Conservation (phyloP, 345 rosid genomes). For the Salix viminalis region DNA sequence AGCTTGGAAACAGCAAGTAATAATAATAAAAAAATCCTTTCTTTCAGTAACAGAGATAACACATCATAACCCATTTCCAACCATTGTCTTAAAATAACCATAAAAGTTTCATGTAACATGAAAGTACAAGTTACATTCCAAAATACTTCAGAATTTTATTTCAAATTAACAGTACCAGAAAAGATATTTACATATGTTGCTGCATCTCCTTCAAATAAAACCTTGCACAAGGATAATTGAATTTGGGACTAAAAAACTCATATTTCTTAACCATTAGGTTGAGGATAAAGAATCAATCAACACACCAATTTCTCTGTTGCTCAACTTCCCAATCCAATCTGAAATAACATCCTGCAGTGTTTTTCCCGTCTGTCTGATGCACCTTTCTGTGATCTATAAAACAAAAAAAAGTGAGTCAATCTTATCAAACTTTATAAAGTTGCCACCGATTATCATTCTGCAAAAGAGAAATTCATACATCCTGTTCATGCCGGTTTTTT, state of each 20-base stretch:
- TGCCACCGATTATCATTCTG: not conserved
- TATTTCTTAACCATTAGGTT: conserved; percentile 3
- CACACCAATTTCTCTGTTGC: conserved; percentile 72
- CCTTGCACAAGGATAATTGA: not conserved
- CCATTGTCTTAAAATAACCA: not conserved
- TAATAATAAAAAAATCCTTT: not conserved
- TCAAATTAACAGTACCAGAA: not conserved
- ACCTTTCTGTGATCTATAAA: conserved; percentile 68
- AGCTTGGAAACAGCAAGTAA: not conserved
- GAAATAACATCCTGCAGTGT: conserved; percentile 60
- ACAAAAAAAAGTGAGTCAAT: not conserved
- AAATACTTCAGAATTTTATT: not conserved
- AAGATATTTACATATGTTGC: not conserved
- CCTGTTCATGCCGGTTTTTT: conserved; percentile 75
- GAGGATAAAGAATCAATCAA: not conserved
- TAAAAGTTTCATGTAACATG: no score
- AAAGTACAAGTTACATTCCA: not conserved
- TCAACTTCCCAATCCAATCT: conserved; percentile 60
- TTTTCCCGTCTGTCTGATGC: conserved; percentile 57
- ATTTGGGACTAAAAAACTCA: not conserved
- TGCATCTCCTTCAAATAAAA: not conserved
- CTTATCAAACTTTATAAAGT: not conserved
- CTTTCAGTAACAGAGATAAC: not conserved
- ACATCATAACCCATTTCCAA: not conserved
- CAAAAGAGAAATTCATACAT: conserved; percentile 42